phyloP scores from a whole-genome alignment of 306 rosid genomes.

The Arachis hypogaea region DNA sequence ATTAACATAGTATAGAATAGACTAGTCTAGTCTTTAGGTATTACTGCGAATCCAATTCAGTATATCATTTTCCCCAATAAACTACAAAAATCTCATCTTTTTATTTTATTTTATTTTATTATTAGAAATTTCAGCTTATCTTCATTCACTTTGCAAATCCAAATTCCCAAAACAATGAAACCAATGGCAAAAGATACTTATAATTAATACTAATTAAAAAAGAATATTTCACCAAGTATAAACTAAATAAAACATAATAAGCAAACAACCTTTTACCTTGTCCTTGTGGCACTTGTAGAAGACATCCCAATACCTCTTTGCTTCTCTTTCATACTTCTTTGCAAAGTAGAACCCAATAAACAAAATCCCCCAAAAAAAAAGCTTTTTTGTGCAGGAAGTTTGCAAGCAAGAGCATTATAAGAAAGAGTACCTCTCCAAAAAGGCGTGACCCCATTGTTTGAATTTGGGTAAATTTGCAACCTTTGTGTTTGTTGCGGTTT shows the following conservation, averaged over 20 bases:
- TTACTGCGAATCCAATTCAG: not conserved
- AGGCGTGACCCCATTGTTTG: conserved; percentile 61
- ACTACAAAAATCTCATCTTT: not conserved
- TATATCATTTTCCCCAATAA: not conserved
- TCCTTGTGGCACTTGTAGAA: conserved; percentile 90
- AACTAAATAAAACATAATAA: not conserved
- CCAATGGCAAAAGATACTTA: not conserved
- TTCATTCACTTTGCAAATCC: not conserved
- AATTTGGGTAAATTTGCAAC: conserved; percentile 74
- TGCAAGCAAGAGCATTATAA: not conserved
- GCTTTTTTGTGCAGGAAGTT: not conserved
- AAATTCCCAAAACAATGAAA: not conserved
- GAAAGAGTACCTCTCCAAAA: conserved; percentile 81
- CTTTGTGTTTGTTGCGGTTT: conserved; percentile 48
- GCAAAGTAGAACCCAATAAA: conserved; percentile 22
- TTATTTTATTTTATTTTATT: not conserved
- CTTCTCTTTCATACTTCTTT: conserved; percentile 91
- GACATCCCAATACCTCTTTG: conserved; percentile 91
- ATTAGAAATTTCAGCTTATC: not conserved
- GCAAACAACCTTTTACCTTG: conserved; percentile 48
- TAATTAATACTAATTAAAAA: not conserved
- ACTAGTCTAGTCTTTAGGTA: conserved; percentile 10
- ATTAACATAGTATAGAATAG: conserved; percentile 1
- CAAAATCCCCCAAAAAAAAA: no score
- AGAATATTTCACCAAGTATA: not conserved